A percentile compares a stretch with the other conserved stretches of the same genome.
These are phyloP conservation scores for Dionaea muscipula DNA, from an alignment of 179 eudicot genomes.

Conservation along the genomic window DNA sequence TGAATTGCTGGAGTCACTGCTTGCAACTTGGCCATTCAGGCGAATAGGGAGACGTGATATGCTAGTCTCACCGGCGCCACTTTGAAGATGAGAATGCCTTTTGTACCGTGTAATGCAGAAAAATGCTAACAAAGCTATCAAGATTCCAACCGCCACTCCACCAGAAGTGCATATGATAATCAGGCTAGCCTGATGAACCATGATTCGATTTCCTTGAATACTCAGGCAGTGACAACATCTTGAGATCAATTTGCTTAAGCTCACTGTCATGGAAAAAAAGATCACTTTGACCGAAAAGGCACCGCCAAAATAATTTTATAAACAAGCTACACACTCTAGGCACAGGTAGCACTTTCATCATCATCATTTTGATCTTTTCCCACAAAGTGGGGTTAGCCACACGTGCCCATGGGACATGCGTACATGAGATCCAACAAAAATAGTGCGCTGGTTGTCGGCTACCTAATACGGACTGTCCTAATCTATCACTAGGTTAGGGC, in stretches of 20 bases:
- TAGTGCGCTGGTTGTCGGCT: too few species aligned
- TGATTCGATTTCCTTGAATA: slow-evolving; percentile 27
- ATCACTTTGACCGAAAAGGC: too few species aligned
- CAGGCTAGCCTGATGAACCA: slow-evolving; percentile 38
- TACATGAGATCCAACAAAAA: too few species aligned
- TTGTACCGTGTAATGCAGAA: slow-evolving; percentile 53
- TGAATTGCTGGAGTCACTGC: slow-evolving; percentile 44
- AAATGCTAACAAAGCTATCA: slow-evolving; percentile 38
- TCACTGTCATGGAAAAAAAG: slow-evolving; percentile 2
- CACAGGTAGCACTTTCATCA: too few species aligned
- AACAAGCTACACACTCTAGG: too few species aligned
- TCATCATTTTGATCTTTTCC: too few species aligned
- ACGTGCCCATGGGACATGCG: too few species aligned
- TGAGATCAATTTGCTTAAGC: slow-evolving; percentile 12
- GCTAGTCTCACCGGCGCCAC: slow-evolving; percentile 22
- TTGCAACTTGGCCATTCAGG: slow-evolving; percentile 38
- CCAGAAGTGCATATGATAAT: slow-evolving; percentile 52
- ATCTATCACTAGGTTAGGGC: too few species aligned
- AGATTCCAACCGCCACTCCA: slow-evolving; percentile 59
- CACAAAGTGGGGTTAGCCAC: too few species aligned
- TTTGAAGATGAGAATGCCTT: slow-evolving; percentile 30
- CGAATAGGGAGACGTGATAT: slow-evolving; percentile 39
- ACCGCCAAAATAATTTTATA: too few species aligned
- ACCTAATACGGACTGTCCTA: too few species aligned
- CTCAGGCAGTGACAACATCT: slow-evolving; percentile 40